Evolutionary conservation across 108 stramenopile genomes (phyloP), one percentile per base, ranked within the genome.

Genomic region (Stephanodiscus triporus): DNA sequence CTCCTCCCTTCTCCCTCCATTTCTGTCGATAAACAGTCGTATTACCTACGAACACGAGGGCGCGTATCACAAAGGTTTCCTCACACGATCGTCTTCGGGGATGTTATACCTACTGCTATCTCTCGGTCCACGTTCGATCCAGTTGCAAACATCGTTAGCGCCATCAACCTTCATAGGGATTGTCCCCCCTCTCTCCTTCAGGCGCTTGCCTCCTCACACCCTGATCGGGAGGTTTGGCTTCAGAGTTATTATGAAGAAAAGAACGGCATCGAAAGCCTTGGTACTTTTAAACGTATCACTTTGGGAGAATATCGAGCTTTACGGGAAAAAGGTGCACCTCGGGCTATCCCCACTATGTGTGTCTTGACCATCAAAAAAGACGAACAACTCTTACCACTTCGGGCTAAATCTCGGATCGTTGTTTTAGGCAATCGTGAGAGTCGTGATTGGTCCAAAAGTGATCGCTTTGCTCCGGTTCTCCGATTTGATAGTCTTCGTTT

Each of bases 391-490:
- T 19, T 14, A 0, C 71, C 71, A 6, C 26, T 45, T 10, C 37
- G 60, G 14, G 71, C 71, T 60, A 72, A 72, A 62, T 60, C 59
- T 0, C 42, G 71, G 2, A 72, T 47, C 27, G 71, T 72, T 1
- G 60, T 72, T 0, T 20, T 72, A 0, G 60, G 71, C 0, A 72
- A 72, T 62, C 45, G 45, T 13, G 71, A 72, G 47, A 60, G 6
- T 47, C 42, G 56, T 22, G n/a, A 10, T 26, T 78, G 27, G 19
- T 27, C 19, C 3, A 70, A 77, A 8, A 37, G 30, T 1, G 68
- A 77, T 11, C 29, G 30, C 17, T 71, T 65, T 42, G 77, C 77
- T 4, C 77, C 77, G 2, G 70, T 78, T 9, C 36, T 78, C 10
- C 48, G 64, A 3, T 65, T 49, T 2, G 14, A 20, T n/a, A 54